Evolutionary conservation across 2,329 filamentous ascomycete species (phyloP).

Genomic region (Cladosporium halotolerans): DNA sequence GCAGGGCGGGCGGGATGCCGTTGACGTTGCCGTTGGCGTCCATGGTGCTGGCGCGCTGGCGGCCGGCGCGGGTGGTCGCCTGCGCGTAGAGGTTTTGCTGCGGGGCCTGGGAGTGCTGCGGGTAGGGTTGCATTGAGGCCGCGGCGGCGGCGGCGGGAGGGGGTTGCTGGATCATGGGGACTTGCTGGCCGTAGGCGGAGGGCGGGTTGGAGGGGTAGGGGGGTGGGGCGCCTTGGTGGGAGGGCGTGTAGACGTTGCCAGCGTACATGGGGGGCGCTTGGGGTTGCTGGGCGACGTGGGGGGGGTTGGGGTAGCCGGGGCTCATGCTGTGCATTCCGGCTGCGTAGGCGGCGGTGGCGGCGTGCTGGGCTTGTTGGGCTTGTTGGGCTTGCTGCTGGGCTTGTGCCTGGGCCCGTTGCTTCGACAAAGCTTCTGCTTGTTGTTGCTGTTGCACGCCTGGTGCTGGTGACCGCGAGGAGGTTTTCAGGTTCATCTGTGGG

Average conservation of each 20-base stretch:
- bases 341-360: slow-evolving; percentile 31
- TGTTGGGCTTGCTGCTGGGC: slow-evolving; percentile 64
- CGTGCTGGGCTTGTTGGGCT: slow-evolving; percentile 36
- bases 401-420: slow-evolving; percentile 66
- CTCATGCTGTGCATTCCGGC: slow-evolving; percentile 25
- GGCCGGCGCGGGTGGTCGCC: slow-evolving; percentile 67
- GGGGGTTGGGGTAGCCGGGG: slow-evolving; percentile 37
- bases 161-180: slow-evolving; percentile 60
- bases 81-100: slow-evolving; percentile 71
- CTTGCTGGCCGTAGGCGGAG: slow-evolving; percentile 60
- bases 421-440: slow-evolving; percentile 87
- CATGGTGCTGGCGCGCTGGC: slow-evolving; percentile 92
- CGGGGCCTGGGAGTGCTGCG: slow-evolving; percentile 29
- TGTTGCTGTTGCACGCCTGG: slow-evolving; percentile 94
- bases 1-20: slow-evolving; percentile 84
- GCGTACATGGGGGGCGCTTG: slow-evolving; percentile 57
- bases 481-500: slow-evolving; percentile 92
- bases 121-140: slow-evolving; percentile 26
- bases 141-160: slow-evolving; percentile 32
- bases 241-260: slow-evolving; percentile 60
- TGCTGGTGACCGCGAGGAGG: slow-evolving; percentile 73
- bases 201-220: slow-evolving; percentile 69
- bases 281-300: slow-evolving; percentile 18
- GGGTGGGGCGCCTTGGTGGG: slow-evolving; percentile 65
- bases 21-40: slow-evolving; percentile 82